Conservation (phyloP, 176 grass and related monocot genomes). For the Musa itinerans region DNA sequence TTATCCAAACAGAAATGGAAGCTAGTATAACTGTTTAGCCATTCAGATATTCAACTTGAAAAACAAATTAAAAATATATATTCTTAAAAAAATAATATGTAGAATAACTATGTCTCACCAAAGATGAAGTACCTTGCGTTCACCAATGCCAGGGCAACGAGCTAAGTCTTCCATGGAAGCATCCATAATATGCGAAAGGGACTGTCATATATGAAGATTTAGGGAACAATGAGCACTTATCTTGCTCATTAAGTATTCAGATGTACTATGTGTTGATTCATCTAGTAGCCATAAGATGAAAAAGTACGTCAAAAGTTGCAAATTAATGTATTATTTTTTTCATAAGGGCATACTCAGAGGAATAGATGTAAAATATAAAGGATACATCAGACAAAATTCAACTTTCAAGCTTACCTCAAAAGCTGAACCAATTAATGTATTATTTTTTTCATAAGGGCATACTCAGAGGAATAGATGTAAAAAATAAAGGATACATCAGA, state of each 20-base stretch:
- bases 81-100: background rate
- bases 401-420: constrained; percentile 32
- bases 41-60: background rate
- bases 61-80: constrained; percentile 3
- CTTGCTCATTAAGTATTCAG: background rate
- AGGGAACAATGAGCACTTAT: background rate
- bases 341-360: background rate
- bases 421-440: background rate
- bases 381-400: background rate
- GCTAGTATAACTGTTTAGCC: too few relatives aligned
- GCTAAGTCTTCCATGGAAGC: constrained; percentile 94
- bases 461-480: background rate
- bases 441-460: background rate
- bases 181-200: constrained; percentile 94
- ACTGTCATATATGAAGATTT: constrained; percentile 34
- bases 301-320: background rate
- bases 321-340: background rate
- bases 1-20: too few relatives aligned
- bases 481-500: background rate
- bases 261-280: background rate
- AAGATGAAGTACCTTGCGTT: constrained; percentile 52
- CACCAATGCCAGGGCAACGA: constrained; percentile 83
- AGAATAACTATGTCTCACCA: constrained; percentile 2
- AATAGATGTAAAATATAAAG: background rate
- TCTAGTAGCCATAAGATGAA: background rate